These are phyloP conservation scores for Mycena venus DNA, from an alignment of 768 basidiomycete species.

Conservation along the genomic window DNA sequence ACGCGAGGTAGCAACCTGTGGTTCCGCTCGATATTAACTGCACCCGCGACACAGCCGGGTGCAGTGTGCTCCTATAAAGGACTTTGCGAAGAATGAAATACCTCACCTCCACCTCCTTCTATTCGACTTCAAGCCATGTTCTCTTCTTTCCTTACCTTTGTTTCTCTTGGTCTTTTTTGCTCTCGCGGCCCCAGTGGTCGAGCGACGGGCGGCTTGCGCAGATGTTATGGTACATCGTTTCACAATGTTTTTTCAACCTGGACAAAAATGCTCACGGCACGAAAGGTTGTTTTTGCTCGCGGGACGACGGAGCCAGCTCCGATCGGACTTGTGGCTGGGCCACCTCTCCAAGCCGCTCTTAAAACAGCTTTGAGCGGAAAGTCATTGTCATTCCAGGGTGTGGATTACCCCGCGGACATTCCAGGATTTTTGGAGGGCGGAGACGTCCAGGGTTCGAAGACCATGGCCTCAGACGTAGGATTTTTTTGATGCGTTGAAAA, in stretches of 20 bases:
- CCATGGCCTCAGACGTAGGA: constrained; percentile 35
- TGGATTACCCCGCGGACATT: constrained; percentile 35
- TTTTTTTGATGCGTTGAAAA: not conserved
- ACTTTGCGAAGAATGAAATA: not conserved
- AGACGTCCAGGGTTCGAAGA: constrained; percentile 31
- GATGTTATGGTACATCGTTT: constrained; percentile 23
- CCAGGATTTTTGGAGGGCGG: constrained; percentile 36
- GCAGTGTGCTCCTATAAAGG: not conserved
- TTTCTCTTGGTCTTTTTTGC: constrained; percentile 18
- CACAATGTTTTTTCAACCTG: not conserved
- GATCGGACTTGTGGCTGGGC: constrained; percentile 34
- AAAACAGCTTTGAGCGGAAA: constrained; percentile 27
- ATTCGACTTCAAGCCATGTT: constrained; percentile 15
- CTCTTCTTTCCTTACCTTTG: constrained; percentile 11
- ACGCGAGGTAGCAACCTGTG: not conserved
- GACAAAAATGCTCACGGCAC: not conserved
- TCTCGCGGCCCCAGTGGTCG: constrained; percentile 27
- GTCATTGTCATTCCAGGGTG: constrained; percentile 34
- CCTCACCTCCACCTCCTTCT: not conserved
- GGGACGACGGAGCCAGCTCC: constrained; percentile 36
- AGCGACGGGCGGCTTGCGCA: constrained; percentile 23
- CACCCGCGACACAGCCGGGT: not conserved
- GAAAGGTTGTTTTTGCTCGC: constrained; percentile 32
- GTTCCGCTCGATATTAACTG: constrained; percentile 3
- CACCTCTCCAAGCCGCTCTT: constrained; percentile 31